phyloP scores from a whole-genome alignment of 305 asterid species.

The Nicotiana rustica region DNA sequence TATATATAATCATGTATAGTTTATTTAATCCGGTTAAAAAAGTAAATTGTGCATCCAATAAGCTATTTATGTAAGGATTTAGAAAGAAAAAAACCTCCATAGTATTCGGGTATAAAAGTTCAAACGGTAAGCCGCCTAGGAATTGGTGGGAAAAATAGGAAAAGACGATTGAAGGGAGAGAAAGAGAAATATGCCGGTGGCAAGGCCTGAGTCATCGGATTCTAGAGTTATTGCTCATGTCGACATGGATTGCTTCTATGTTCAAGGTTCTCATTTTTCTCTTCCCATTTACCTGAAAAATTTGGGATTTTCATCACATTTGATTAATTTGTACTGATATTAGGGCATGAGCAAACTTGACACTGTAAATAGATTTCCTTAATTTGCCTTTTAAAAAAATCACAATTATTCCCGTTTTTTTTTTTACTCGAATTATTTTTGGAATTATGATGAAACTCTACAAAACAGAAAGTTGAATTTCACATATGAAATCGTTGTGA shows the following conservation, averaged over 20 bases:
- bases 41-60: too few species aligned
- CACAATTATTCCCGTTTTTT: not conserved
- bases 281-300: not conserved
- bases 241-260: constrained; percentile 97
- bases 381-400: not conserved
- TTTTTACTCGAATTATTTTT: not conserved
- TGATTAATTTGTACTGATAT: not conserved
- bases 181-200: constrained; percentile 68
- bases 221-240: constrained; percentile 89
- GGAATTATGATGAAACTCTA: not conserved
- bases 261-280: constrained; percentile 64
- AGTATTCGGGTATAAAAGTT: not conserved
- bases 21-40: too few species aligned
- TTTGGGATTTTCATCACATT: not conserved
- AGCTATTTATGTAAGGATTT: too few species aligned
- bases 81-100: too few species aligned
- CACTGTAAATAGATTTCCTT: not conserved
- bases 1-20: too few species aligned
- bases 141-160: constrained; percentile 21
- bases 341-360: not conserved
- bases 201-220: constrained; percentile 74
- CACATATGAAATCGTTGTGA: not conserved
- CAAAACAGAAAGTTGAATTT: not conserved
- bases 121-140: not conserved
- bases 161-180: not conserved